These are phyloP conservation scores for Sporothrix pseudoabietina DNA, from an alignment of 2,329 filamentous ascomycete species.

Conservation along the genomic window DNA sequence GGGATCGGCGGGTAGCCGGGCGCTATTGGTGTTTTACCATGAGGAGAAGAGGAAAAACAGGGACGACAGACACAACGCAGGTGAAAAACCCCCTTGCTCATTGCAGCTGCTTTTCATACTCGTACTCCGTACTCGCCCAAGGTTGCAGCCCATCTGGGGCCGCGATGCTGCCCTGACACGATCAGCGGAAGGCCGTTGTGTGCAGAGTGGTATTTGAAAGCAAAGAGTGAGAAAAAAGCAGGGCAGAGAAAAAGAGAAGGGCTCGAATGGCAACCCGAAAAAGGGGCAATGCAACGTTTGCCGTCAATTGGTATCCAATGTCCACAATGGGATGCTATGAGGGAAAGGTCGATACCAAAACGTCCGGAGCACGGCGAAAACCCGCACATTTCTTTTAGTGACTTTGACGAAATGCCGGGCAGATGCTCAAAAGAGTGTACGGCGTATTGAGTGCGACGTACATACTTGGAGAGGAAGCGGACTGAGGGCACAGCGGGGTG, in stretches of 20 bases:
- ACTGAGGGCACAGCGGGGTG: not conserved
- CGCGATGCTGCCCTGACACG: not conserved
- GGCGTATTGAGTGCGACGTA: too few species aligned
- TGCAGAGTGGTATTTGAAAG: not conserved
- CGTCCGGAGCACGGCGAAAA: not conserved
- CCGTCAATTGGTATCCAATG: not conserved
- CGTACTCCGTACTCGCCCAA: not conserved
- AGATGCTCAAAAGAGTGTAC: not conserved
- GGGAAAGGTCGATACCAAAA: not conserved
- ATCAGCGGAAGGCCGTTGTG: not conserved
- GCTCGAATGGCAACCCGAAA: not conserved
- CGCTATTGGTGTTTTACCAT: conserved; percentile 10
- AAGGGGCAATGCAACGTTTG: conserved; percentile 3
- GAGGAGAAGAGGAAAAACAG: conserved; percentile 7
- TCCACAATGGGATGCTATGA: not conserved
- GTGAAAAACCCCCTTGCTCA: not conserved
- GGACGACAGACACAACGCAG: too few species aligned
- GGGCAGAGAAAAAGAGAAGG: not conserved
- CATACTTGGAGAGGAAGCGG: not conserved
- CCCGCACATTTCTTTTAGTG: not conserved
- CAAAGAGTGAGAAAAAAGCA: not conserved
- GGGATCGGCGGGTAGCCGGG: conserved; percentile 7
- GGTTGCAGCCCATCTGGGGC: not conserved
- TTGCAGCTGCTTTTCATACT: not conserved
- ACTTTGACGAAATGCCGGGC: not conserved